Conservation (phyloP, 2,329 filamentous ascomycete genomes). For the Dothistroma septosporum region DNA sequence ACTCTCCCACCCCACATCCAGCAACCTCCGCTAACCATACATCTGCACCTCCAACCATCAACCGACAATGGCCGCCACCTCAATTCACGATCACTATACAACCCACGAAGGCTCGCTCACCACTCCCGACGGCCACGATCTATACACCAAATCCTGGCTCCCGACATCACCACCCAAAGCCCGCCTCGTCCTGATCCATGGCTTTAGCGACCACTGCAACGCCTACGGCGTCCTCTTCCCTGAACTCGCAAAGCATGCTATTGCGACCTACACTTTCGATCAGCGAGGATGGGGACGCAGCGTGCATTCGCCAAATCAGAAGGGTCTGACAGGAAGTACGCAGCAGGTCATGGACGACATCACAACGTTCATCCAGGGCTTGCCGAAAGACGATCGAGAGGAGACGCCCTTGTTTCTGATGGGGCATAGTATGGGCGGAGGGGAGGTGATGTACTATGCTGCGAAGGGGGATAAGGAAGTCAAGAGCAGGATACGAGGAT, state of each 20-base stretch:
- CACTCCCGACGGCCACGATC: slow-evolving; percentile 49
- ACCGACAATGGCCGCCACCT: slow-evolving; percentile 4
- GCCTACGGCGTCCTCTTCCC: slow-evolving; percentile 73
- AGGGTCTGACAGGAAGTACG: slow-evolving; percentile 69
- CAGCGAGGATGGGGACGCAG: slow-evolving; percentile 85
- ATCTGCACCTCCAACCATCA: neutral
- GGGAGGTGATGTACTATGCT: slow-evolving; percentile 63
- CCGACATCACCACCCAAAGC: slow-evolving; percentile 58
- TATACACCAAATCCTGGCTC: slow-evolving; percentile 61
- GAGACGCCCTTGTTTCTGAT: slow-evolving; percentile 69
- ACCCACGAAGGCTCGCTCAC: slow-evolving; percentile 51
- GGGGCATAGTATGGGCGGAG: slow-evolving; percentile 90
- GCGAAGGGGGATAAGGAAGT: slow-evolving; percentile 48
- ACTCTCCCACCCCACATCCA: neutral
- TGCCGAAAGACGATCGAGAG: slow-evolving; percentile 11
- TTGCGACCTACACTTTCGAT: slow-evolving; percentile 74
- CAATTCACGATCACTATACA: slow-evolving; percentile 12
- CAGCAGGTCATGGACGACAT: slow-evolving; percentile 70
- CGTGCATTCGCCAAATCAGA: slow-evolving; percentile 57
- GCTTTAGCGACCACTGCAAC: slow-evolving; percentile 80
- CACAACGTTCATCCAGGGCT: slow-evolving; percentile 60
- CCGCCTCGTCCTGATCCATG: slow-evolving; percentile 78
- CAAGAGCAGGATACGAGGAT: slow-evolving; percentile 62
- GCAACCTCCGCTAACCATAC: neutral
- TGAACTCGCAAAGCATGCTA: slow-evolving; percentile 63